phyloP scores from a whole-genome alignment of 192 early-diverging fungal species.

The Geosiphon pyriformis region DNA sequence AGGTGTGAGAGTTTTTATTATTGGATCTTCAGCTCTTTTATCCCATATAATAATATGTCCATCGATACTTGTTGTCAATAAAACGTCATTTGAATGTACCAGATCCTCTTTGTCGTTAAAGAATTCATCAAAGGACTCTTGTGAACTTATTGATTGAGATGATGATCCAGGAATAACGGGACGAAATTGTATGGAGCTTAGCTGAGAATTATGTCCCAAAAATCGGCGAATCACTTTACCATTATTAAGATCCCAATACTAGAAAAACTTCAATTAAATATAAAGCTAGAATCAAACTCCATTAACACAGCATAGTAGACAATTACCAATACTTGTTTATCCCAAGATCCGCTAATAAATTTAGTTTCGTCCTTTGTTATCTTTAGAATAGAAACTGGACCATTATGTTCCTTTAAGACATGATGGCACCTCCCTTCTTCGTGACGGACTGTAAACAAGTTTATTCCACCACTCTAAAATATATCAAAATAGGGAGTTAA shows the following conservation, averaged over 20 bases:
- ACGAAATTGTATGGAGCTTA: conserved; percentile 70
- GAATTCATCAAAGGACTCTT: conserved; percentile 5
- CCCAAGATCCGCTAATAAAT: conserved; percentile 94
- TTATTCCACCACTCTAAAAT: conserved; percentile 80
- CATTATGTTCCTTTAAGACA: conserved; percentile 73
- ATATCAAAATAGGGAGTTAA: too few species aligned
- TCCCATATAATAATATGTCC: conserved; percentile 75
- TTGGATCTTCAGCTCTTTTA: conserved; percentile 48
- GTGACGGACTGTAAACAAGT: conserved; percentile 82
- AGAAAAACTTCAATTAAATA: background rate
- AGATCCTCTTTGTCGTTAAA: conserved; percentile 27
- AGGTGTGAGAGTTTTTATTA: conserved; percentile 45
- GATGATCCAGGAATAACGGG: conserved; percentile 40
- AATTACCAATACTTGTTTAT: conserved; percentile 70
- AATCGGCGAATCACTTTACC: conserved; percentile 67
- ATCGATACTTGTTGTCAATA: conserved; percentile 73
- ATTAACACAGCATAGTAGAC: background rate
- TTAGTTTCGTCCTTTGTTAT: conserved; percentile 77
- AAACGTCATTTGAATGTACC: conserved; percentile 35
- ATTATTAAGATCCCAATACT: conserved; percentile 83
- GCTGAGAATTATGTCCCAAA: conserved; percentile 72
- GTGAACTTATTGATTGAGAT: conserved; percentile 10
- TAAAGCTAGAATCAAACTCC: background rate
- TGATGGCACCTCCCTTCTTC: conserved; percentile 91
- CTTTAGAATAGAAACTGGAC: conserved; percentile 76